Evolutionary conservation across 768 basidiomycete species (phyloP).

Genomic region (Thelephora aurantiotincta): DNA sequence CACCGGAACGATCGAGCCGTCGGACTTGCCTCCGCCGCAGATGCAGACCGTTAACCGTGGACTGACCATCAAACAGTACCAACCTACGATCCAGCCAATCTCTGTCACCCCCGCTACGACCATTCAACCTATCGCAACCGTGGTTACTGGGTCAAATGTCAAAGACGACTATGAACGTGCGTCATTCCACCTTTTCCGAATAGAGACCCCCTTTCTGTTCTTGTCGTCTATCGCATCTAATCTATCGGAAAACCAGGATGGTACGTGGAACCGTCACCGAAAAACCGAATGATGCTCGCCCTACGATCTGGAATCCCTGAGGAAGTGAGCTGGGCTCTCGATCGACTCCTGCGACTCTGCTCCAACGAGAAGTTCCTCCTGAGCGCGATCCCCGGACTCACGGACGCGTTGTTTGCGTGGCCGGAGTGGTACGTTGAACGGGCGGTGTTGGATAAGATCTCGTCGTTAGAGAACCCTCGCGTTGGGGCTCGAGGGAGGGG

Average conservation of each 20-base stretch:
- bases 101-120: slow-evolving; percentile 3
- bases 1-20: too few relatives aligned
- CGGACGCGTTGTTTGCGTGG: slow-evolving; percentile 78
- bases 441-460: slow-evolving; percentile 4
- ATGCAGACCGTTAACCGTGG: neutral
- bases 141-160: slow-evolving; percentile 24
- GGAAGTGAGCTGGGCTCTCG: slow-evolving; percentile 84
- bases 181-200: slow-evolving; percentile 5
- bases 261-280: slow-evolving; percentile 70
- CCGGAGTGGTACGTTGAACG: slow-evolving; percentile 67
- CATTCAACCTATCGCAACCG: slow-evolving; percentile 11
- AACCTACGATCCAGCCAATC: neutral
- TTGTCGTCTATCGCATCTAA: slow-evolving; percentile 11
- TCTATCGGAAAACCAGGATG: slow-evolving; percentile 35
- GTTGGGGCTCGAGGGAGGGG: neutral
- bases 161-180: slow-evolving; percentile 71
- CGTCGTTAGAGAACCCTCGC: too few relatives aligned
- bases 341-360: slow-evolving; percentile 70
- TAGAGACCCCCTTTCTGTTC: neutral
- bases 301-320: slow-evolving; percentile 68
- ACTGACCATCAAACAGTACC: neutral
- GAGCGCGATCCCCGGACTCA: slow-evolving; percentile 57
- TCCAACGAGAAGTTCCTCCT: slow-evolving; percentile 69
- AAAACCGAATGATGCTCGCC: slow-evolving; percentile 85
- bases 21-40: too few relatives aligned